Percentiles rank a stretch among this genome's conserved stretches.
Conservation (phyloP, 441 rosid genomes). For the Pelargonium australe region DNA sequence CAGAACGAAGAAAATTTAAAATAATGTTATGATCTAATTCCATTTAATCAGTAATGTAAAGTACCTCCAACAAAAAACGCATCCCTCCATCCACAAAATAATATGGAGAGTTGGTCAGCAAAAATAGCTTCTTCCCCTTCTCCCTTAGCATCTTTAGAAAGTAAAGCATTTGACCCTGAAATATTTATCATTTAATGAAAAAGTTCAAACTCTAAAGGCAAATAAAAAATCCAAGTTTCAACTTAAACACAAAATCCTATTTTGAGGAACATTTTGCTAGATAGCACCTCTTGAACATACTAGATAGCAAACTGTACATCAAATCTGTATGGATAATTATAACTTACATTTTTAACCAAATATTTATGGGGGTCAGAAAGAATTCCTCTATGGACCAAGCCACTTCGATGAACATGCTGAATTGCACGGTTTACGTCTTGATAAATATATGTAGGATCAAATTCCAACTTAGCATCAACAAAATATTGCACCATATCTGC, state of each 20-base stretch:
- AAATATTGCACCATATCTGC: conserved; percentile 91
- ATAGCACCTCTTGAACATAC: not conserved
- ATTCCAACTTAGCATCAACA: conserved; percentile 89
- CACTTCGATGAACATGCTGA: conserved; percentile 93
- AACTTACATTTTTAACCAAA: conserved; percentile 70
- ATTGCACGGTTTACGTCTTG: conserved; percentile 89
- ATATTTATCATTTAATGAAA: conserved; percentile 15
- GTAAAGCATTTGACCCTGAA: conserved; percentile 55
- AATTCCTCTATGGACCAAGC: conserved; percentile 84
- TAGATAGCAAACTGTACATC: not conserved
- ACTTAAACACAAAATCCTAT: not conserved
- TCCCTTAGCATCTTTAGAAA: conserved; percentile 75
- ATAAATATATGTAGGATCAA: conserved; percentile 84
- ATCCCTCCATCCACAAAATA: conserved; percentile 97
- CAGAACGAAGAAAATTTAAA: not conserved
- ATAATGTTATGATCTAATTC: not conserved
- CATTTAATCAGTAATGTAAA: conserved; percentile 13
- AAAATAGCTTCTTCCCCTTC: conserved; percentile 88
- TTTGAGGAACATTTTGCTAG: not conserved
- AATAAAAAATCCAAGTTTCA: not conserved
- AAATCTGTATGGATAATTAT: not conserved
- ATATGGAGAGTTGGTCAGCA: conserved; percentile 91
- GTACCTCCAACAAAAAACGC: conserved; percentile 87
- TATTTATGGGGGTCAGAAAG: conserved; percentile 80
- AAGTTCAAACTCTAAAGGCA: not conserved